Conservation (phyloP, 805 yeast genomes). For the Tetrapisispora nanseiensis region DNA sequence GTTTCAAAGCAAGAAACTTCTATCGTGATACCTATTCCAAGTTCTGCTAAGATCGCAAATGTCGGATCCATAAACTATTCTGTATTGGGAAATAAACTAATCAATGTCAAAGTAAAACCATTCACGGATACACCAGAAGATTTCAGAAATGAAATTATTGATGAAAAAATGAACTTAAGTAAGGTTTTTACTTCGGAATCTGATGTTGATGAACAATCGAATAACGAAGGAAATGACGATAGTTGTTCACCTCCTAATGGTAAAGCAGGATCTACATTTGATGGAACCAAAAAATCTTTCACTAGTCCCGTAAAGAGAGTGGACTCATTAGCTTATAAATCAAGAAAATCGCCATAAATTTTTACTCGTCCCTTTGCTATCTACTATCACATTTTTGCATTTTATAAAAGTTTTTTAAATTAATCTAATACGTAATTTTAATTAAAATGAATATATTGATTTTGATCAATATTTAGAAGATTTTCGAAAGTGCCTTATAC, state of each 20-base stretch:
- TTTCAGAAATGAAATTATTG: background rate
- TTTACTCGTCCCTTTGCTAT: background rate
- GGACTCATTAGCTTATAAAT: background rate
- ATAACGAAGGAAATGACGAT: background rate
- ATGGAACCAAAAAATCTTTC: background rate
- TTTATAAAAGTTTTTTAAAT: background rate
- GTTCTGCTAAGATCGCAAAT: constrained; percentile 2
- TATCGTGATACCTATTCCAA: constrained; percentile 1
- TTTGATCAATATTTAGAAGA: background rate
- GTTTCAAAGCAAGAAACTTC: constrained; percentile 1
- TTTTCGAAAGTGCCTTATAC: too few relatives aligned
- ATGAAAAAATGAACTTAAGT: background rate
- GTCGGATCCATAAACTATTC: background rate
- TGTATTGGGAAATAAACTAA: background rate
- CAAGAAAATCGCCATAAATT: background rate
- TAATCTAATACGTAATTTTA: background rate
- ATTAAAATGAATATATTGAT: background rate
- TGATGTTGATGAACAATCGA: constrained; percentile 3
- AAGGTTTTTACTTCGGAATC: constrained; percentile 1
- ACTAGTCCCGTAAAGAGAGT: constrained; percentile 1
- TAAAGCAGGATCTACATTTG: background rate
- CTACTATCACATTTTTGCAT: background rate
- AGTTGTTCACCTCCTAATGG: background rate
- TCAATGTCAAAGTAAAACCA: background rate
- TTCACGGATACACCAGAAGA: background rate